Evolutionary conservation across 495 filamentous ascomycete genomes (phyloP), one percentile per base, ranked within the genome.

Genomic region (Melanomma pulvis-pyrius): DNA sequence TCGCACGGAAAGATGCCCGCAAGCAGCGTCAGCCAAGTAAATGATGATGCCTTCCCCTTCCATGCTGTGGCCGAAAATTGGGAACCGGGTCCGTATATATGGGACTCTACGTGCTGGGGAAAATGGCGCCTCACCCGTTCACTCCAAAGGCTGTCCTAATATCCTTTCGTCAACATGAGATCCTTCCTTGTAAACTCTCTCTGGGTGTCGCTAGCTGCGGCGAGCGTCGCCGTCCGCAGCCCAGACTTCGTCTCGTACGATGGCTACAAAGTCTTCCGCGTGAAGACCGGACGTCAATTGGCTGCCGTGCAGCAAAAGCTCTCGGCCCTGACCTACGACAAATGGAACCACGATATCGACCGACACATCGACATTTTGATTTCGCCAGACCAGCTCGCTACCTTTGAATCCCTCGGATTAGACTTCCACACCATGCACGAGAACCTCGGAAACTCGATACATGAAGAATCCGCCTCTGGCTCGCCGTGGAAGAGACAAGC

Each of bases 241-340:
- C 74, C 65, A 28, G 70, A 71, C 25, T 63, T 69, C 21, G 52
- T 64, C 13, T 59, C 36, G 9, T 82, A 81, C 59, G 74, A 79
- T 69, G 78, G 80, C 57, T 81, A 79, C 69, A 75, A 79, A 67
- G 74, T 79, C 55, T 76, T 78, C 46, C 79, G 80, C 15, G 68
- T 75, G 46, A 69, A 67, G 51, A 66, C 72, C 50, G 71, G 55
- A 30, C 47, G 57, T 41, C 22, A 68, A 59, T 47, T 69, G 56
- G 29, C 61, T 36, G 55, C 44, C 50, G 65, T 75, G 30, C 50
- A 68, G 48, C 48, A 66, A 50, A 69, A 47, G 51, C 44, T 69
- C 62, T 72, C 61, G 34, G 59, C 57, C 25, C 59, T 57, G 19
- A 47, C 22, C 62, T 76, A 63, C 73, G 75, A 58, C 30, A 73